A percentile compares a stretch with the other conserved stretches of the same genome.
These are phyloP conservation scores for Morella rubra DNA, from an alignment of 306 rosid genomes.

Conservation along the genomic window DNA sequence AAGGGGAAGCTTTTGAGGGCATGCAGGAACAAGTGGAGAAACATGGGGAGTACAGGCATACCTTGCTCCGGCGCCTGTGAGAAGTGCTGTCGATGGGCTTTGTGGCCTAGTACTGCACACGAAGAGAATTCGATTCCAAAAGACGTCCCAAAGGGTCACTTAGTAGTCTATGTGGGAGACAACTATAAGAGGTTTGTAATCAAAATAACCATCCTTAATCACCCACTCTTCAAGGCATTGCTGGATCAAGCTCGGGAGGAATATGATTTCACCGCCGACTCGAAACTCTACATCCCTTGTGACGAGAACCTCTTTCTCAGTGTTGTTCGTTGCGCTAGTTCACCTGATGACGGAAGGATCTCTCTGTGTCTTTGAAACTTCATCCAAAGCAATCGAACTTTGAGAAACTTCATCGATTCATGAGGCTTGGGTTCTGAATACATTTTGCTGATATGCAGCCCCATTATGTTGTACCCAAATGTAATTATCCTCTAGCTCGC, in stretches of 20 bases:
- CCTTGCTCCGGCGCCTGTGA: conserved; percentile 47
- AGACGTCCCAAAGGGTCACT: conserved; percentile 96
- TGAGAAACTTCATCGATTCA: conserved; percentile 23
- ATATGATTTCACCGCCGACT: conserved; percentile 58
- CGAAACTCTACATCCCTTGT: conserved; percentile 83
- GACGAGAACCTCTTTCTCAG: conserved; percentile 67
- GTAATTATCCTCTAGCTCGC: conserved; percentile 31
- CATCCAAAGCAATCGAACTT: not conserved
- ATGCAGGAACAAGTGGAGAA: conserved; percentile 76
- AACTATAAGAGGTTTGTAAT: conserved; percentile 74
- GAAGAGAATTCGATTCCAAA: conserved; percentile 64
- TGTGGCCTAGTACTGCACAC: conserved; percentile 45
- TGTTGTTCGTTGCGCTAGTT: conserved; percentile 62
- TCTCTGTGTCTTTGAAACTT: conserved; percentile 32
- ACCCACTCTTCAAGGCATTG: conserved; percentile 80
- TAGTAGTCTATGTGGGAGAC: conserved; percentile 82
- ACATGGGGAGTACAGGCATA: conserved; percentile 48
- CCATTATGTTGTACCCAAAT: conserved; percentile 36
- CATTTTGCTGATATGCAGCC: conserved; percentile 31
- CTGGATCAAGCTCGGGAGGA: conserved; percentile 87
- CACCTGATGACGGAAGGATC: conserved; percentile 36
- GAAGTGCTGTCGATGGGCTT: conserved; percentile 51
- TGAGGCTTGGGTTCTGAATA: conserved; percentile 27
- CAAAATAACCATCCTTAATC: conserved; percentile 60
- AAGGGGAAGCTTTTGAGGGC: conserved; percentile 49